These are phyloP conservation scores for Aspergillus puulaauensis DNA, from an alignment of 2,329 filamentous ascomycete species.

Conservation along the genomic window DNA sequence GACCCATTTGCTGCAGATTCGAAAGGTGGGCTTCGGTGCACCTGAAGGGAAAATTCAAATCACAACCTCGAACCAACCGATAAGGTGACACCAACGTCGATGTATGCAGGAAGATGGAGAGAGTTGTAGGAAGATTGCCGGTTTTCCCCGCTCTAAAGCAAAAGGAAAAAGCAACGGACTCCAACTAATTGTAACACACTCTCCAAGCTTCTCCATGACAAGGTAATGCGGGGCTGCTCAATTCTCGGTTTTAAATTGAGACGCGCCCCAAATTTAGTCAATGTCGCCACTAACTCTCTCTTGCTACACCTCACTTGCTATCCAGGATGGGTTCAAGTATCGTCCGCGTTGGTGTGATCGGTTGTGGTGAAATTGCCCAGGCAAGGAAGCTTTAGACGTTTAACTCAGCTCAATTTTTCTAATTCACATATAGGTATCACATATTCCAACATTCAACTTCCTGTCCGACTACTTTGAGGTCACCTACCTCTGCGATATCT, in stretches of 20 bases:
- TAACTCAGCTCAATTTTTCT: not conserved
- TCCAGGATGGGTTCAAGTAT: not conserved
- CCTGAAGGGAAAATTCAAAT: too few species aligned
- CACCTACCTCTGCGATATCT: conserved; percentile 55
- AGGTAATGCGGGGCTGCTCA: too few species aligned
- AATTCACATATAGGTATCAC: conserved; percentile 27
- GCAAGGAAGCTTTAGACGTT: conserved; percentile 24
- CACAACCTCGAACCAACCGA: too few species aligned
- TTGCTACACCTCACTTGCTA: not conserved
- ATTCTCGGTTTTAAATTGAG: too few species aligned
- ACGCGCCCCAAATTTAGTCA: not conserved
- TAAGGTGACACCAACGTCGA: too few species aligned
- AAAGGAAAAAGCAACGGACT: too few species aligned
- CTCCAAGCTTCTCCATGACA: not conserved
- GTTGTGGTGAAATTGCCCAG: conserved; percentile 52
- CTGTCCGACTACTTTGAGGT: conserved; percentile 47
- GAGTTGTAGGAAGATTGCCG: not conserved
- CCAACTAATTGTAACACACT: not conserved
- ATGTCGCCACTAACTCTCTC: not conserved
- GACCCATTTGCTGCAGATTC: not conserved
- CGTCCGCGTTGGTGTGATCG: conserved; percentile 2
- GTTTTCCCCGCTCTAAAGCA: not conserved
- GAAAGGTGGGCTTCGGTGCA: too few species aligned
- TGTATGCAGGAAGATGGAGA: not conserved
- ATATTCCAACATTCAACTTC: conserved; percentile 49